Conservation (phyloP, 768 basidiomycete genomes). For the Mycena capillaripes region DNA sequence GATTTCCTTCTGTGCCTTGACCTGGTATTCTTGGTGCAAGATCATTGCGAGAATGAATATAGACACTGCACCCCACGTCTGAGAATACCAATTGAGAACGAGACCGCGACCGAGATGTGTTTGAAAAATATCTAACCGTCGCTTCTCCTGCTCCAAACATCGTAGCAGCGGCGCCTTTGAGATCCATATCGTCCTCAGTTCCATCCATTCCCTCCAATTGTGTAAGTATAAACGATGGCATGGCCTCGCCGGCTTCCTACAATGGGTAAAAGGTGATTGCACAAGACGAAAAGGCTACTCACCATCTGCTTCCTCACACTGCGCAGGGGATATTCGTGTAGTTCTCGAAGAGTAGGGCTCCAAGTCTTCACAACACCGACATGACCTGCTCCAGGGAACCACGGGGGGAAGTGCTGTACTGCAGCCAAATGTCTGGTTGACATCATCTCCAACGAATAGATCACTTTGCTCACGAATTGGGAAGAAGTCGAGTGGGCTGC, state of each 20-base stretch:
- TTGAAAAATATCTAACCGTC: slow-evolving; percentile 47
- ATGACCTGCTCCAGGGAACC: slow-evolving; percentile 50
- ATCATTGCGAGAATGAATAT: slow-evolving; percentile 50
- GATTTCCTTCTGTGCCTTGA: slow-evolving; percentile 46
- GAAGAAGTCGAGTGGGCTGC: slow-evolving; percentile 42
- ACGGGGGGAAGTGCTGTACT: slow-evolving; percentile 50
- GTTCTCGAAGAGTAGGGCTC: background rate
- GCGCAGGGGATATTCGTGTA: slow-evolving; percentile 8
- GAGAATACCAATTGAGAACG: background rate
- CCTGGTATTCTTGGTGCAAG: slow-evolving; percentile 46
- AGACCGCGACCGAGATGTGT: background rate
- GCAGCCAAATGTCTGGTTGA: background rate
- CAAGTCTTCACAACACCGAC: slow-evolving; percentile 19
- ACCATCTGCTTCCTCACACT: slow-evolving; percentile 32
- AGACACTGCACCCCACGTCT: slow-evolving; percentile 21
- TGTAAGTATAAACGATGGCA: slow-evolving; percentile 7
- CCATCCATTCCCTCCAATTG: background rate
- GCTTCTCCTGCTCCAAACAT: slow-evolving; percentile 42
- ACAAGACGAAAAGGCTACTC: slow-evolving; percentile 21
- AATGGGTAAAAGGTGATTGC: too few species aligned
- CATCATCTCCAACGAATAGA: background rate
- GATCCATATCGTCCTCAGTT: background rate
- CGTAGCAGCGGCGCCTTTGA: slow-evolving; percentile 11
- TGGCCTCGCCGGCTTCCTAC: background rate
- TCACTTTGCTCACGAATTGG: slow-evolving; percentile 40